phyloP scores from a whole-genome alignment of 257 asterid genomes.

The Gentiana macrophylla region DNA sequence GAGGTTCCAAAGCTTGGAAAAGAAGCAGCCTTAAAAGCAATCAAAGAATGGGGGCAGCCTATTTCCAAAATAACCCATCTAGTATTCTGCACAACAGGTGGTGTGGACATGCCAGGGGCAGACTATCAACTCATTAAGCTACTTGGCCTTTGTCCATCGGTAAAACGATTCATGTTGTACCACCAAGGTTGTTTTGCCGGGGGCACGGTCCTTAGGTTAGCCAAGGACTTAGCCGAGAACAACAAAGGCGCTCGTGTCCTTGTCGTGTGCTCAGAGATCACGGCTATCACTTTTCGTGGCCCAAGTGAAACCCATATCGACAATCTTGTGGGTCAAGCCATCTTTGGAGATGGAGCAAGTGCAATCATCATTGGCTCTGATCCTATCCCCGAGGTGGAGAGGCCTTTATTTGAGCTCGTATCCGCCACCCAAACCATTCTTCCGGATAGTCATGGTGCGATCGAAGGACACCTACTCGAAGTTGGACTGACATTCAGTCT shows the following conservation, averaged over 20 bases:
- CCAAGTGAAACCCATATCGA: slow-evolving; percentile 47
- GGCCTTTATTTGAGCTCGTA: slow-evolving; percentile 43
- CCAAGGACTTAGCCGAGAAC: slow-evolving; percentile 77
- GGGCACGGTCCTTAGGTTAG: slow-evolving; percentile 59
- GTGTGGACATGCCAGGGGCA: slow-evolving; percentile 85
- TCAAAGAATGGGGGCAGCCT: slow-evolving; percentile 76
- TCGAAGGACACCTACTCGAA: slow-evolving; percentile 50
- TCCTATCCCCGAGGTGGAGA: slow-evolving; percentile 34
- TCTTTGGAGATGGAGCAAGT: slow-evolving; percentile 57
- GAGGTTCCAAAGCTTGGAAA: slow-evolving; percentile 69
- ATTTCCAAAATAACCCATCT: slow-evolving; percentile 67
- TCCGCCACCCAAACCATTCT: slow-evolving; percentile 50
- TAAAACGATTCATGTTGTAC: slow-evolving; percentile 65
- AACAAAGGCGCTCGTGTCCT: slow-evolving; percentile 57
- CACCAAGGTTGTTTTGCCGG: slow-evolving; percentile 79
- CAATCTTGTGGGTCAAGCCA: slow-evolving; percentile 46
- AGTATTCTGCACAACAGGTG: slow-evolving; percentile 70
- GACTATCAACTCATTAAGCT: slow-evolving; percentile 73
- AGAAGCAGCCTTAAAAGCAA: slow-evolving; percentile 67
- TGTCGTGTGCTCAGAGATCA: slow-evolving; percentile 59
- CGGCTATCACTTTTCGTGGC: slow-evolving; percentile 52
- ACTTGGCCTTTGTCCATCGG: slow-evolving; percentile 60
- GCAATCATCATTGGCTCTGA: slow-evolving; percentile 46
- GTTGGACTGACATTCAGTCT: slow-evolving; percentile 53
- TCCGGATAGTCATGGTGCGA: slow-evolving; percentile 47